phyloP scores from a whole-genome alignment of 345 rosid genomes.

The Alliaria petiolata region DNA sequence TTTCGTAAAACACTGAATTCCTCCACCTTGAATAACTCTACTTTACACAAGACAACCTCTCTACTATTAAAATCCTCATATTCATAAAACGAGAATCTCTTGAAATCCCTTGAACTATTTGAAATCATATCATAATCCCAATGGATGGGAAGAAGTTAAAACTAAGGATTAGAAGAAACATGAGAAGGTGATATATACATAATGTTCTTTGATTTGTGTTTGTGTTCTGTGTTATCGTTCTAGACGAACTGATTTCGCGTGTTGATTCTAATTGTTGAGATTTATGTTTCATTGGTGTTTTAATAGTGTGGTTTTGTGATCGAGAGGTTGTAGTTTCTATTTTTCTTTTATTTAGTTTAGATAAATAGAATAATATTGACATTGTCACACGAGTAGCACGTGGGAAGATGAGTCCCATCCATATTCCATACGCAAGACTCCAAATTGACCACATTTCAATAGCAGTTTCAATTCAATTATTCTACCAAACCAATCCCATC shows the following conservation, averaged over 20 bases:
- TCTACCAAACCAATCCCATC: constrained; percentile 8
- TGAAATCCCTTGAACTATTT: not conserved
- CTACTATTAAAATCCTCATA: not conserved
- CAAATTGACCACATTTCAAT: not conserved
- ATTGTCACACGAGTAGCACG: constrained; percentile 20
- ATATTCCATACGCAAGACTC: not conserved
- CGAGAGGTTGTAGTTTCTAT: no score
- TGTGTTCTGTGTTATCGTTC: not conserved
- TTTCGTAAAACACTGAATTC: not conserved
- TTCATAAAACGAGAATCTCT: not conserved
- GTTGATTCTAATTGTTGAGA: not conserved
- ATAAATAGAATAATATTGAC: no score
- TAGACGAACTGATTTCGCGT: not conserved
- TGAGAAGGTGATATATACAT: not conserved
- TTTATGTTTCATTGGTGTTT: not conserved
- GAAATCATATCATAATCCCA: not conserved
- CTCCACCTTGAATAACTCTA: not conserved
- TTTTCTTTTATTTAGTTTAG: no score
- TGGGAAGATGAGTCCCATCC: constrained; percentile 16
- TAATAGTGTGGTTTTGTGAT: not conserved
- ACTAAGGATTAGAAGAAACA: not conserved
- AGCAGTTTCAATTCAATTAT: not conserved
- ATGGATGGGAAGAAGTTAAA: constrained; percentile 21
- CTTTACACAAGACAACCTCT: not conserved
- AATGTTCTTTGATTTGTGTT: not conserved